A percentile compares a stretch with the other conserved stretches of the same genome.
These are phyloP conservation scores for Colletotrichum sp. DNA, from an alignment of 2,329 filamentous ascomycete species.

Conservation along the genomic window DNA sequence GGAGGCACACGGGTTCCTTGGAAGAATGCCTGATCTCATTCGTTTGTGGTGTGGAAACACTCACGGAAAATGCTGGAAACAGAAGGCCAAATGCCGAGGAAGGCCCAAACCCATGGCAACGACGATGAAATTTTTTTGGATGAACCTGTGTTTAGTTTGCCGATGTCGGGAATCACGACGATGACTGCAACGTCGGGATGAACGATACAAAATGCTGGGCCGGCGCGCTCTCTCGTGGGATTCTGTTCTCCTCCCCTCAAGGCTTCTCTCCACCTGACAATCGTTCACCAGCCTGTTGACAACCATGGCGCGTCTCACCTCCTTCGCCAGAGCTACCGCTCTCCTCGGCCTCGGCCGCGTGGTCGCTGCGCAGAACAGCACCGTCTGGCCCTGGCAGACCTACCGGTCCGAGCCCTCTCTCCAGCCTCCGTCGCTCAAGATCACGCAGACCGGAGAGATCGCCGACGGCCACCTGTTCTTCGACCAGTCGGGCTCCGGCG, in stretches of 20 bases:
- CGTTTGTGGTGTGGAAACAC: not conserved
- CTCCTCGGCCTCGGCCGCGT: not conserved
- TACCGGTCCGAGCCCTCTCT: slow-evolving; percentile 7
- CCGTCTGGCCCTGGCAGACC: slow-evolving; percentile 6
- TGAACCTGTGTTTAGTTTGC: not conserved
- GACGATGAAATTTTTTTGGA: not conserved
- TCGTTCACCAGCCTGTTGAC: not conserved
- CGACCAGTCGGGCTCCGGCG: slow-evolving; percentile 22
- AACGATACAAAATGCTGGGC: not conserved
- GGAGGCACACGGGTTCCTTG: not conserved
- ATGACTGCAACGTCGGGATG: not conserved
- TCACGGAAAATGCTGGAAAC: not conserved
- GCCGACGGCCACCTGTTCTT: slow-evolving; percentile 32
- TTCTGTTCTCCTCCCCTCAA: not conserved
- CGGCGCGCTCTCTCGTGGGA: not conserved
- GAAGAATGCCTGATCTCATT: not conserved
- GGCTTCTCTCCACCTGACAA: not conserved
- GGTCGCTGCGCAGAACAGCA: not conserved
- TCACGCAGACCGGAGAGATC: slow-evolving; percentile 16
- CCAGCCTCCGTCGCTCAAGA: not conserved
- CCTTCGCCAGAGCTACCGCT: not conserved
- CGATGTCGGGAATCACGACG: not conserved
- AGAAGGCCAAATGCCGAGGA: not conserved
- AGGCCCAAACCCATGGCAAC: not conserved
- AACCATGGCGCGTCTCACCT: not conserved